Conservation (phyloP, 495 filamentous ascomycete species). For the Aspergillus sclerotioniger region DNA sequence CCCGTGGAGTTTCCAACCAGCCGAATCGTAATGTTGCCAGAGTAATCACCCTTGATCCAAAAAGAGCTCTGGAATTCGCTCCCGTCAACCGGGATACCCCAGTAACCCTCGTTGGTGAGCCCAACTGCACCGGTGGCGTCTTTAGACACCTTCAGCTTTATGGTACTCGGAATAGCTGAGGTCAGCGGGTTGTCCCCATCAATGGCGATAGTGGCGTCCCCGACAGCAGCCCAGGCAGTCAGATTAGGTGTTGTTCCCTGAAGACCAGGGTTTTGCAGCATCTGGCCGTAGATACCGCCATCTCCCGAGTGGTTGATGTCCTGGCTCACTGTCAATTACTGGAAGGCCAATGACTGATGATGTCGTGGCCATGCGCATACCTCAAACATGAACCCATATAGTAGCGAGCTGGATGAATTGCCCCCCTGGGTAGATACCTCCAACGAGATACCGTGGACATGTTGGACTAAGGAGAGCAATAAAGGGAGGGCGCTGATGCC, state of each 20-base stretch:
- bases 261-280: constrained; percentile 66
- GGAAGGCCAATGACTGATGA: background rate
- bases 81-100: constrained; percentile 56
- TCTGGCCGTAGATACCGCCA: constrained; percentile 68
- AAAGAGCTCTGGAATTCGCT: constrained; percentile 51
- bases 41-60: constrained; percentile 44
- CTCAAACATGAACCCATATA: constrained; percentile 59
- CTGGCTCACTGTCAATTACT: constrained; percentile 23
- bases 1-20: constrained; percentile 25
- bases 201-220: constrained; percentile 47
- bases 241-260: constrained; percentile 46
- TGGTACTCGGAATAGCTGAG: constrained; percentile 51
- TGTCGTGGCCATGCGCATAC: constrained; percentile 11
- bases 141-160: constrained; percentile 48
- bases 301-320: constrained; percentile 71
- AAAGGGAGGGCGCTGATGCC: constrained; percentile 15
- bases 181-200: constrained; percentile 54
- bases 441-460: constrained; percentile 18
- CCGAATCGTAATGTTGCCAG: constrained; percentile 18
- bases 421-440: constrained; percentile 41
- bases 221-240: constrained; percentile 51
- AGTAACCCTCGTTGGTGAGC: constrained; percentile 55
- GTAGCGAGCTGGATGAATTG: constrained; percentile 46
- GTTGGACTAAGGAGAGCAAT: constrained; percentile 7
- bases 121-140: constrained; percentile 42